A percentile compares a stretch with the other conserved stretches of the same genome.
These are phyloP conservation scores for Protoeuglena noctilucae DNA, from an alignment of 139 green algal species.

Conservation along the genomic window DNA sequence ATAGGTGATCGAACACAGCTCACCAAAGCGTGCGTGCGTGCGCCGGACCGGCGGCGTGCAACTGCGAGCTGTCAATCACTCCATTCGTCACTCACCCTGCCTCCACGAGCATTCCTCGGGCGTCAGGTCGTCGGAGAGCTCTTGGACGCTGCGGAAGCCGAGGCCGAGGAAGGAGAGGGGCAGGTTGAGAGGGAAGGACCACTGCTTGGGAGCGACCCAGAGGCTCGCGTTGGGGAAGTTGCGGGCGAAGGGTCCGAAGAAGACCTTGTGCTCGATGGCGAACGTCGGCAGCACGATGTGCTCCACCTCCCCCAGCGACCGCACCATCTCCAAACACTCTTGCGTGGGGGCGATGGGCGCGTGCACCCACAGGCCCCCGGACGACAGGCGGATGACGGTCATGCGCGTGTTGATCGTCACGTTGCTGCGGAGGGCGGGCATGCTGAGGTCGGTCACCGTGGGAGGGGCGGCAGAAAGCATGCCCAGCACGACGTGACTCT, in stretches of 20 bases:
- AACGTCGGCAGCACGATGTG: constrained; percentile 75
- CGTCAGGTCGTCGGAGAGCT: background rate
- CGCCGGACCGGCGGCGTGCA: background rate
- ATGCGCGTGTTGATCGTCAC: constrained; percentile 70
- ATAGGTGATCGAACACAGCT: too few relatives aligned
- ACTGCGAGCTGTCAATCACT: background rate
- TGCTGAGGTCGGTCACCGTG: too few relatives aligned
- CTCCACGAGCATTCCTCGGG: background rate
- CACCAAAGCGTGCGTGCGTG: too few relatives aligned
- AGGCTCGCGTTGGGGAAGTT: constrained; percentile 66
- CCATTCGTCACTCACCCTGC: background rate
- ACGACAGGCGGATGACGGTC: constrained; percentile 61
- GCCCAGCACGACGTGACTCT: too few relatives aligned
- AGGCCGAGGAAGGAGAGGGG: background rate
- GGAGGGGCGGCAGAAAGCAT: too few relatives aligned
- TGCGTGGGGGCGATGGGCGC: constrained; percentile 66
- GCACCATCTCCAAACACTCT: constrained; percentile 21
- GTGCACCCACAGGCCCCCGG: constrained; percentile 60
- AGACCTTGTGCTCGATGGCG: constrained; percentile 88
- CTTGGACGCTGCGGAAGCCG: background rate
- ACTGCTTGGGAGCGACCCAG: constrained; percentile 19
- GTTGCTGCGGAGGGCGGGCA: too few relatives aligned
- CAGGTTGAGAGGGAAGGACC: constrained; percentile 17
- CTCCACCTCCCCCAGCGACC: constrained; percentile 56
- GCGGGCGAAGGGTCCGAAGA: constrained; percentile 61